Base-by-base conservation (phyloP, 768 basidiomycete genomes). In the Cytidiella melzeri region DNA sequence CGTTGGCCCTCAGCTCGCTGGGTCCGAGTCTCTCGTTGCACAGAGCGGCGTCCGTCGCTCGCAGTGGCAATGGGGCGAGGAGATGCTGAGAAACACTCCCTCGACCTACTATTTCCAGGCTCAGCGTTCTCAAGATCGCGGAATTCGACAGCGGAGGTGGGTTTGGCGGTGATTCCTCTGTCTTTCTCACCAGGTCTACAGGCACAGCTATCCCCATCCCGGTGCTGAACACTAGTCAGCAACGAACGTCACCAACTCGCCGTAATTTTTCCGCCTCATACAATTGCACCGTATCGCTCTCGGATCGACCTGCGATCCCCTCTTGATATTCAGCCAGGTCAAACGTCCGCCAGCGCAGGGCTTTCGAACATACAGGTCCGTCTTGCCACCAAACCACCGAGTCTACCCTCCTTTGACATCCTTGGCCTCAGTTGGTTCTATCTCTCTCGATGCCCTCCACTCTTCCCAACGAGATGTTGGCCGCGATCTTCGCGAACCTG, bases 391-490 rank as follows among this genome's bases (percentile, higher is more conserved):
- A 7, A 23, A 23, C 40, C 9, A 18, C 40, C 18, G 30, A 34
- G n/a, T 19, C 43, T 24, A 27, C 43, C 43, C 18, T 7, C 26
- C 6, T 41, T 43, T 30, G 47, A 26, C 43, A 48, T 40, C 43
- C 45, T 48, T 34, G 28, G 10, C 40, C 47, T 37, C 45, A 26
- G 27, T 27, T n/a, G 41, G 38, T 48, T 48, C 21, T n/a, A 43
- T 45, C 42, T 20, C 19, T 28, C 5, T 21, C 34, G 42, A 55
- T 55, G 58, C 23, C 52, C 15, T 43, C 12, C 49, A 44, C 45
- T 2, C 65, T 81, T 9, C 80, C 81, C 12, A 82, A 78, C 65
- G 81, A 83, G 64, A 76, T 73, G 19, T 73, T 82, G 51, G 58
- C 60, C 39, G 64, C 70, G 47, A 76, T 82, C 50, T 75, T 82